Percentiles rank a stretch among this genome's conserved stretches.
These are phyloP conservation scores for Lophiostoma macrostomum DNA, from an alignment of 495 filamentous ascomycete genomes.

Conservation along the genomic window DNA sequence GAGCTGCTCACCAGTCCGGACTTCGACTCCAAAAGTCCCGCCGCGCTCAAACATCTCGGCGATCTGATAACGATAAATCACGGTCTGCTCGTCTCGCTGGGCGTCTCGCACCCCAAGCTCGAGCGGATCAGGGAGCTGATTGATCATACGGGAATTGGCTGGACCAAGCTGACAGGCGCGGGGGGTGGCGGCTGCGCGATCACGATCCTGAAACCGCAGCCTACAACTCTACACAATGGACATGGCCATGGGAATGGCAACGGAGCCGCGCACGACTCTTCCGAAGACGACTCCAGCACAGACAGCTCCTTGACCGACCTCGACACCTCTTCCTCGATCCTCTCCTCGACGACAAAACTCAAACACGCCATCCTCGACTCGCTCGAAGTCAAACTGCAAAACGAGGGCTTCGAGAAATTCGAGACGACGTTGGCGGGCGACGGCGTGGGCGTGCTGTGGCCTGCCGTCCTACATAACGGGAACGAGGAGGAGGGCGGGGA, in stretches of 20 bases:
- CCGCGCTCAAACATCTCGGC: constrained; percentile 66
- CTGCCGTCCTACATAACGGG: constrained; percentile 75
- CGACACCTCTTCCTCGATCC: constrained; percentile 14
- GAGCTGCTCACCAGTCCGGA: constrained; percentile 62
- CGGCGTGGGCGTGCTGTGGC: constrained; percentile 89
- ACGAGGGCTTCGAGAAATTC: constrained; percentile 78
- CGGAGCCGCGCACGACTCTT: not conserved
- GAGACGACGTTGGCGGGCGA: constrained; percentile 86
- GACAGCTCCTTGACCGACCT: too few species aligned
- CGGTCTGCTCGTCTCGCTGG: constrained; percentile 79
- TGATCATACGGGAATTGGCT: constrained; percentile 84
- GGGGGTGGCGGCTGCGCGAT: constrained; percentile 95
- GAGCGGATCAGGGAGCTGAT: constrained; percentile 91
- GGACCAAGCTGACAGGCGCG: constrained; percentile 95
- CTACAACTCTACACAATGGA: not conserved
- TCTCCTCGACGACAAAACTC: constrained; percentile 25
- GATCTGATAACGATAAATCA: constrained; percentile 91
- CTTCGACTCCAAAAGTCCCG: constrained; percentile 58
- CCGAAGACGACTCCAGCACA: constrained; percentile 6
- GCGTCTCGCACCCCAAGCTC: constrained; percentile 88
- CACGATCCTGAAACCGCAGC: constrained; percentile 71
- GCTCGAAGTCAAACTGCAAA: constrained; percentile 64
- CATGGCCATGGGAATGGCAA: constrained; percentile 25
- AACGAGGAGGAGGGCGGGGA: constrained; percentile 73
- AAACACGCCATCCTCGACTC: constrained; percentile 43